These are phyloP conservation scores for Dioszegia hungarica DNA, from an alignment of 768 basidiomycete genomes.

Conservation along the genomic window DNA sequence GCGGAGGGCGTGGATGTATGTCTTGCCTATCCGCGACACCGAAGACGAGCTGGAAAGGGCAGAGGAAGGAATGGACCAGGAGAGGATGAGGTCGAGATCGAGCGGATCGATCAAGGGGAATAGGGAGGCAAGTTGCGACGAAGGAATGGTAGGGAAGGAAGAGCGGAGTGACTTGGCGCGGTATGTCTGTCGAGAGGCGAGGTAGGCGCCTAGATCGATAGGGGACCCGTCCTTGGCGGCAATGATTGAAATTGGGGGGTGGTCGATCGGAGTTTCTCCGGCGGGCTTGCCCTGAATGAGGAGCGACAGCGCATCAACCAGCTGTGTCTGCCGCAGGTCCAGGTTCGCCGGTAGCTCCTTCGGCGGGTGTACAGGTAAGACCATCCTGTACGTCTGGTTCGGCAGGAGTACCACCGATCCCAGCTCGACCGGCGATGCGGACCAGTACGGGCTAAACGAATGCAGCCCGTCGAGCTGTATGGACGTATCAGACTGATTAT, in stretches of 20 bases:
- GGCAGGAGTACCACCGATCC: neutral
- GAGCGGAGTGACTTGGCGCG: conserved; percentile 45
- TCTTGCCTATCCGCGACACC: conserved; percentile 57
- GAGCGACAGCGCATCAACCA: conserved; percentile 1
- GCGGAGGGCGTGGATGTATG: conserved; percentile 58
- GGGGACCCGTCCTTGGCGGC: neutral
- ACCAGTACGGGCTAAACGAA: conserved; percentile 5
- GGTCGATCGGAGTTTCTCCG: neutral
- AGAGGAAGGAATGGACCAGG: conserved; percentile 65
- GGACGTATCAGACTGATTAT: neutral
- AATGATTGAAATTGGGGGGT: neutral
- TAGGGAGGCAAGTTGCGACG: conserved; percentile 55
- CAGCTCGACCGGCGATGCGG: neutral
- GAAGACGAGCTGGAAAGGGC: conserved; percentile 49
- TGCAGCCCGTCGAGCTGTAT: neutral
- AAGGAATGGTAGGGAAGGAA: conserved; percentile 56
- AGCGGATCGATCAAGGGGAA: conserved; percentile 78
- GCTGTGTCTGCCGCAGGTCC: neutral
- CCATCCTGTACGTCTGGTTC: conserved; percentile 4
- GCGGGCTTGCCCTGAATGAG: conserved; percentile 4
- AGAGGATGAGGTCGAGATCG: conserved; percentile 66
- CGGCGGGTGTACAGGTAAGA: neutral
- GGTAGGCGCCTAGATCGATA: too few species aligned
- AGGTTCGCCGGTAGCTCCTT: neutral
- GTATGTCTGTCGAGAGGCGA: conserved; percentile 42